Base-by-base conservation (phyloP, 2,329 filamentous ascomycete genomes). In the Aspergillus luchuensis region DNA sequence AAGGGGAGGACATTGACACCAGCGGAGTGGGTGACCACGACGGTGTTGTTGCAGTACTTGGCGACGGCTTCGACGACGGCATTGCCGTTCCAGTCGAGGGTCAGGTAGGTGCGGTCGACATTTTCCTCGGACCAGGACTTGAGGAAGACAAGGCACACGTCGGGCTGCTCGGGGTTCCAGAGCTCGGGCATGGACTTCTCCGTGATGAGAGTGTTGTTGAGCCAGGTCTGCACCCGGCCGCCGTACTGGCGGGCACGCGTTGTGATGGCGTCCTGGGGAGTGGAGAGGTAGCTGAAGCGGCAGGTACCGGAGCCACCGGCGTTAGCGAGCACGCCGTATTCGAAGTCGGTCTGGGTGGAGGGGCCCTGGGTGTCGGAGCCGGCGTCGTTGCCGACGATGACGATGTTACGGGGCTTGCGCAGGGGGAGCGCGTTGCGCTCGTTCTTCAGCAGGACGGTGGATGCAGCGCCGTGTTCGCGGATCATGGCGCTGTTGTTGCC, bases 11-110 rank as follows among this genome's bases (percentile, higher is more conserved):
- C 76, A 1, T 92, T 89, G 38, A 64, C 60, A 0, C 92, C 92
- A 4, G 88, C 85, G 0, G 89, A 91, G 78, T 97, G 92, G 55
- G 96, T 88, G 58, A 96, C 85, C 17, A 97, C 90, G 62, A 96
- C 89, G 11, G 91, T 95, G 82, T 96, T 95, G 77, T 87, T 85
- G 81, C 88, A 91, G 57, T 85, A 71, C 5, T 86, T 82, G 0
- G 91, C 88, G 7, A 96, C 90, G 51, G 89, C 91, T 75, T 87
- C 80, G 0, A 91, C 94, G 17, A 97, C 82, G 75, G 96, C 96
- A 70, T 91, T 90, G 55, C 92, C 92, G 55, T 82, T 80, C 74
- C 95, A 95, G 59, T 85, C 88, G 61, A 91, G 25, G 2, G 21
- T 91, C 2, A 93, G 83, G 17, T 70, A 70, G 4, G 62, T 59